These are phyloP conservation scores for Tricholoma matsutake DNA, from an alignment of 768 basidiomycete genomes.

Conservation along the genomic window DNA sequence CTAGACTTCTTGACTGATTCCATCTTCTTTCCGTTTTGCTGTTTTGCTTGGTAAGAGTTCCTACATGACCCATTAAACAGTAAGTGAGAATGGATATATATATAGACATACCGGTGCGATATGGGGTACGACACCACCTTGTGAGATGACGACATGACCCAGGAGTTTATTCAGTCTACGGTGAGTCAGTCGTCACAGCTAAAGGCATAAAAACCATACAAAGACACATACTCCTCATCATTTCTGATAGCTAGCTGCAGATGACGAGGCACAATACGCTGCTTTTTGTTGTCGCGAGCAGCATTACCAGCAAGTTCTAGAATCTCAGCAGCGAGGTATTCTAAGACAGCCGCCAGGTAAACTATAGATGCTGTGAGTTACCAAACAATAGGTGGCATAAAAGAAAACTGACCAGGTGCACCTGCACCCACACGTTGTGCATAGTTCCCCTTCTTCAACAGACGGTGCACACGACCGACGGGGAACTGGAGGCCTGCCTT, in stretches of 20 bases:
- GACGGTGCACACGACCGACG: constrained; percentile 90
- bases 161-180: constrained; percentile 68
- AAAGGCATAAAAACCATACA: not conserved
- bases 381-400: constrained; percentile 4
- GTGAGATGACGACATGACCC: constrained; percentile 79
- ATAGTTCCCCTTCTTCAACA: constrained; percentile 85
- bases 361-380: constrained; percentile 38
- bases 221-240: constrained; percentile 65
- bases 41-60: constrained; percentile 45
- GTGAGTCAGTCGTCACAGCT: not conserved
- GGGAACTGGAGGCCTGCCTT: constrained; percentile 83
- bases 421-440: constrained; percentile 87
- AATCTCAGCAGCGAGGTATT: constrained; percentile 92
- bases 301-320: constrained; percentile 90
- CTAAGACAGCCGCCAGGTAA: constrained; percentile 87
- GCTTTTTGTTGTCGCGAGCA: constrained; percentile 82
- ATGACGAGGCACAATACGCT: constrained; percentile 93
- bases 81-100: not conserved
- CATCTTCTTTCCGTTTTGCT: constrained; percentile 43
- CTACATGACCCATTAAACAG: constrained; percentile 4
- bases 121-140: constrained; percentile 79
- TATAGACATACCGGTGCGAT: constrained; percentile 46
- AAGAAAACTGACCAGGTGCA: constrained; percentile 59
- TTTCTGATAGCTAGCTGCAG: constrained; percentile 90
- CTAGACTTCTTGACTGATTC: constrained; percentile 45